Base-by-base conservation (phyloP, 768 basidiomycete genomes). In the Tylopilus plumbeoviolaceoides region DNA sequence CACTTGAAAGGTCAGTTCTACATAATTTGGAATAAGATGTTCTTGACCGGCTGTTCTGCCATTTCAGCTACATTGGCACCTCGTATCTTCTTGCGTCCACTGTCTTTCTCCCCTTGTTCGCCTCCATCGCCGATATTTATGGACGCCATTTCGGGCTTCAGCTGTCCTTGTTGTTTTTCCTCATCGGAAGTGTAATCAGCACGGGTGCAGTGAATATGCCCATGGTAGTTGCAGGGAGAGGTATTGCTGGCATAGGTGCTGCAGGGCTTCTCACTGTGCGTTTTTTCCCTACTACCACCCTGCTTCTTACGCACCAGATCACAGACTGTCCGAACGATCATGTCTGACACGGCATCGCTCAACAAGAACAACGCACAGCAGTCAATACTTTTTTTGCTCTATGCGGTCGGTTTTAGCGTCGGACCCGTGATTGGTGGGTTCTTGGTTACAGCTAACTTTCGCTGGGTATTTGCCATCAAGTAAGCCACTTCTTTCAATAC, bases 401-500 rank as follows among this genome's bases (percentile, higher is more conserved):
- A 77, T 60, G 47, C 68, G 0, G 49, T 77, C 41, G 77, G 79
- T 1, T 80, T 66, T 47, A 64, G 63, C 30, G 47, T 72, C 7
- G 79, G 79, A 2, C 80, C 79, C 0, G 61, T 73, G 40, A 71
- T 79, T 46, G 67, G 67, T 8, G 78, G 78, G 8, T 72, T 55
- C 23, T 61, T 80, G 14, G 62, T 73, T 2, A 55, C 61, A 2
- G 61, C 72, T 8, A 75, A 63, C 46, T 80, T 77, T 62, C 72
- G 80, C 20, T 81, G 78, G 80, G 73, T 81, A 15, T 81, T 80
- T 53, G 79, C 72, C 3, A 80, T 81, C 67, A 81, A 81, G 77
- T 77, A 44, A 55, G 76, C 51, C 3, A 1, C 30, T 11, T 30
- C 8, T 7, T 15, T 15, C 1, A 27, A 40, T 8, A 11, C 3